phyloP scores from a whole-genome alignment of 768 basidiomycete genomes.

The Kondoa malvinella region DNA sequence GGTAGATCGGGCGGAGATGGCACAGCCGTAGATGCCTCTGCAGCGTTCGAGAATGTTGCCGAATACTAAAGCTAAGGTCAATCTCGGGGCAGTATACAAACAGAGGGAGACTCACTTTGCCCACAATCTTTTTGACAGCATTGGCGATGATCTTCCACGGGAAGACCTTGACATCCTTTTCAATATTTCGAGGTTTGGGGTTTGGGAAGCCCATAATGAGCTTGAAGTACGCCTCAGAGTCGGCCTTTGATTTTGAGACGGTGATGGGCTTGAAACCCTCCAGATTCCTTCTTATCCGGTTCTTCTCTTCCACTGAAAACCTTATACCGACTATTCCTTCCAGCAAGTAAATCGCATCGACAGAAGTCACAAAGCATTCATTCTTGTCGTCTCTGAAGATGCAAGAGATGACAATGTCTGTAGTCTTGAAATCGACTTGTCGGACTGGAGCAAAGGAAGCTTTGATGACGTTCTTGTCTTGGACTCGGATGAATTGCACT shows the following conservation, averaged over 20 bases:
- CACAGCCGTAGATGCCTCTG: background rate
- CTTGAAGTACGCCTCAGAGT: slow-evolving; percentile 75
- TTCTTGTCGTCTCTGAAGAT: slow-evolving; percentile 67
- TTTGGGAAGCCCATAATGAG: slow-evolving; percentile 87
- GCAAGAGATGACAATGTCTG: slow-evolving; percentile 78
- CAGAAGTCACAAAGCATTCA: slow-evolving; percentile 75
- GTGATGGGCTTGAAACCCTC: slow-evolving; percentile 83
- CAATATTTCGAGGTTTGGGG: slow-evolving; percentile 88
- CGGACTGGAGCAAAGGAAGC: slow-evolving; percentile 59
- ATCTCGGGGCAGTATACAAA: background rate
- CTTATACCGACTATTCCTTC: slow-evolving; percentile 57
- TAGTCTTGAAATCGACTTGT: slow-evolving; percentile 52
- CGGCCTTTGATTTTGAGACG: slow-evolving; percentile 65
- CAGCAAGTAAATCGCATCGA: slow-evolving; percentile 84
- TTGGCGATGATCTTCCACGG: slow-evolving; percentile 35
- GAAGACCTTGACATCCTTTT: slow-evolving; percentile 65
- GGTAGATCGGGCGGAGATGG: background rate
- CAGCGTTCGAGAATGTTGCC: background rate
- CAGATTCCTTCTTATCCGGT: slow-evolving; percentile 80
- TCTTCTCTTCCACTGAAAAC: slow-evolving; percentile 91
- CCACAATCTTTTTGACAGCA: slow-evolving; percentile 37
- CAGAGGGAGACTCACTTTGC: slow-evolving; percentile 26
- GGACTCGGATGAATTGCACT: slow-evolving; percentile 64
- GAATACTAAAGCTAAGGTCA: background rate
- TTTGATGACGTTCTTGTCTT: slow-evolving; percentile 57